Base-by-base conservation (phyloP, 2,329 filamentous ascomycete species). In the Stylonectria norvegica region DNA sequence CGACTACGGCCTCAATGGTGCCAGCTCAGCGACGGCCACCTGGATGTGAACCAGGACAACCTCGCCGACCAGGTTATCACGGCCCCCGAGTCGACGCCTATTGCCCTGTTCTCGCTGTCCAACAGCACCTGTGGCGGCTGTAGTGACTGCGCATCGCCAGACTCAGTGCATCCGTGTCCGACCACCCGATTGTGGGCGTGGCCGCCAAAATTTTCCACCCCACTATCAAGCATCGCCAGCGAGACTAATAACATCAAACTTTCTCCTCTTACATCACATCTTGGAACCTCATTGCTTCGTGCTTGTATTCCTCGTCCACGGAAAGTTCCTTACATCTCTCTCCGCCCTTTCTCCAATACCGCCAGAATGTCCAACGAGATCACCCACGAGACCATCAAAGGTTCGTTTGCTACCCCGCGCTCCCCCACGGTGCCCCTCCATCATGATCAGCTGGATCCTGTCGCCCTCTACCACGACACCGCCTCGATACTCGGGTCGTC, bases 301-400 rank as follows among this genome's bases (percentile, higher is more conserved):
- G 19, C 18, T 45, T 45, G 34, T 36, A 17, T 36, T 39, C 31
- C 23, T 20, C 27, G 22, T 36, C 37, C 41, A 34, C 42, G 29
- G n/a, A n/a, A n/a, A n/a, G n/a, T n/a, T n/a, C n/a, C 37, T 35
- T 32, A 31, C 40, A 42, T 29, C 30, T 47, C 40, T 40, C 28
- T 37, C 36, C 45, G 42, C 39, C 32, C 34, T 38, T 32, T 49
- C 37, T 39, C 45, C 40, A 55, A 40, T 20, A 42, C 36, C 16
- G 15, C 19, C 66, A 79, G 61, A 60, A 87, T 87, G 83, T 55
- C 60, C 36, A 70, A 73, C 67, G 78, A 86, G 62, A 79, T 86
- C 68, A 77, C 75, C 55, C 84, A 88, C 76, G 79, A 81, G 65
- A 87, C 84, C 63, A 88, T 88, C 75, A 78, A 86, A 72, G 81